phyloP scores from a whole-genome alignment of 1,139 yeast species.

The Diutina mesorugosa region DNA sequence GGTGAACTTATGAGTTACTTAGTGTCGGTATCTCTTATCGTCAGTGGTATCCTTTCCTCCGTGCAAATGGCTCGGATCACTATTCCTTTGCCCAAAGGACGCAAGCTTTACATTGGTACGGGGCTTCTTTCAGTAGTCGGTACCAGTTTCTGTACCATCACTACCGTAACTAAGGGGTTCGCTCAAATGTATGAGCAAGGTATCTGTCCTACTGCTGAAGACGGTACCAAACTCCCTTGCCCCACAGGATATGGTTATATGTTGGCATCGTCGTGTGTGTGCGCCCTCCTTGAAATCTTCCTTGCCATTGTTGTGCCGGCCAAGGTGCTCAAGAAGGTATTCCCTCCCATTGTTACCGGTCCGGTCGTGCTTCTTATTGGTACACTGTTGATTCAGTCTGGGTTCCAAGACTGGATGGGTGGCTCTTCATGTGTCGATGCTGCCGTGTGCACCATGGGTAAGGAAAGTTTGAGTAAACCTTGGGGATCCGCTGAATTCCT shows the following conservation, averaged over 20 bases:
- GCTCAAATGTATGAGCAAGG: constrained; percentile 1
- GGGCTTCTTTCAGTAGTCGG: constrained; percentile 2
- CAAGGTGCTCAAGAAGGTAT: background rate
- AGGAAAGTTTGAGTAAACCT: background rate
- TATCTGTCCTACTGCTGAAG: background rate
- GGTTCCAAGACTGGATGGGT: constrained; percentile 2
- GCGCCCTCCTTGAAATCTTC: background rate
- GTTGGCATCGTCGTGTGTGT: background rate
- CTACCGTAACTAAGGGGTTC: background rate
- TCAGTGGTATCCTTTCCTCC: background rate
- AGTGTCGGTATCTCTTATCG: background rate
- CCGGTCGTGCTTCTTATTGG: constrained; percentile 1
- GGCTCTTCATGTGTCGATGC: background rate
- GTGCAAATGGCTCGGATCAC: background rate
- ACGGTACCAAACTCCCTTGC: background rate
- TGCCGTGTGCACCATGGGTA: background rate
- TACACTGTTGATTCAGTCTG: background rate
- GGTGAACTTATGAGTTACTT: background rate
- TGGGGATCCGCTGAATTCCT: constrained; percentile 1
- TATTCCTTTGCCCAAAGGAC: background rate
- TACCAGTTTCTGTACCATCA: constrained; percentile 1
- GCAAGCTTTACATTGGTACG: background rate
- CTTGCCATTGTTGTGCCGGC: background rate
- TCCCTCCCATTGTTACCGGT: constrained; percentile 1
- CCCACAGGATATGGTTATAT: background rate